phyloP scores from a whole-genome alignment of 2,329 filamentous ascomycete species.

The Pezicula carpinea region DNA sequence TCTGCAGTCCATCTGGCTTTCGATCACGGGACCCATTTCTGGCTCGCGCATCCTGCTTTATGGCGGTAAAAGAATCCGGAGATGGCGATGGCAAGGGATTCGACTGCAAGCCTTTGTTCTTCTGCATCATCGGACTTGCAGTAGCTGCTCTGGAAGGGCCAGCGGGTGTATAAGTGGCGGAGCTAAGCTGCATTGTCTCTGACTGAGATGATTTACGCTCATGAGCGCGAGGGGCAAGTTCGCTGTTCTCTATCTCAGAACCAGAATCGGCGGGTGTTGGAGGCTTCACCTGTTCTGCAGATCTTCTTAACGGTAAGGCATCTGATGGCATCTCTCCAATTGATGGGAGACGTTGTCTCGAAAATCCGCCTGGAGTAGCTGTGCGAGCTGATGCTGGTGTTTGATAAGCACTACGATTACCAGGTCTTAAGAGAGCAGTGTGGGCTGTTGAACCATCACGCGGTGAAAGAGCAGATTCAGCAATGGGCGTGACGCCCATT shows the following conservation, averaged over 20 bases:
- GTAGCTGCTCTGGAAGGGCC: conserved; percentile 47
- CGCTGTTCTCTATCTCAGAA: conserved; percentile 39
- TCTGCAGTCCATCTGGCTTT: conserved; percentile 70
- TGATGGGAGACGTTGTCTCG: conserved; percentile 65
- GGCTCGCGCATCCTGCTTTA: conserved; percentile 55
- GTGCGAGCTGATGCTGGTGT: conserved; percentile 65
- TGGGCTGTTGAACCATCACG: conserved; percentile 57
- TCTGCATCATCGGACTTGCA: conserved; percentile 60
- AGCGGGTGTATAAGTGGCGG: conserved; percentile 28
- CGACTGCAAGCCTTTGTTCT: conserved; percentile 32
- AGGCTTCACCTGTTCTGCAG: conserved; percentile 34
- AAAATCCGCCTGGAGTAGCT: conserved; percentile 54
- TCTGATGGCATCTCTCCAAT: conserved; percentile 66
- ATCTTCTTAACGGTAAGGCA: conserved; percentile 36
- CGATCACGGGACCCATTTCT: conserved; percentile 72
- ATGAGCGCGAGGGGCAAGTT: conserved; percentile 23
- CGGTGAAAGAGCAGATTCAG: conserved; percentile 71
- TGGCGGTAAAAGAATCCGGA: conserved; percentile 55
- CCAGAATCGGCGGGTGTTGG: conserved; percentile 40
- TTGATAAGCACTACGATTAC: conserved; percentile 63
- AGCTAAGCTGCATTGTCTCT: conserved; percentile 31
- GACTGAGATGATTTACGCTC: conserved; percentile 27
- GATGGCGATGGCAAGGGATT: conserved; percentile 64
- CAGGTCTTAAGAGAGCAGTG: conserved; percentile 64
- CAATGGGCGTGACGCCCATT: conserved; percentile 79